These are phyloP conservation scores for Pseudoturritis turrita DNA, from an alignment of 345 rosid genomes.

Conservation along the genomic window DNA sequence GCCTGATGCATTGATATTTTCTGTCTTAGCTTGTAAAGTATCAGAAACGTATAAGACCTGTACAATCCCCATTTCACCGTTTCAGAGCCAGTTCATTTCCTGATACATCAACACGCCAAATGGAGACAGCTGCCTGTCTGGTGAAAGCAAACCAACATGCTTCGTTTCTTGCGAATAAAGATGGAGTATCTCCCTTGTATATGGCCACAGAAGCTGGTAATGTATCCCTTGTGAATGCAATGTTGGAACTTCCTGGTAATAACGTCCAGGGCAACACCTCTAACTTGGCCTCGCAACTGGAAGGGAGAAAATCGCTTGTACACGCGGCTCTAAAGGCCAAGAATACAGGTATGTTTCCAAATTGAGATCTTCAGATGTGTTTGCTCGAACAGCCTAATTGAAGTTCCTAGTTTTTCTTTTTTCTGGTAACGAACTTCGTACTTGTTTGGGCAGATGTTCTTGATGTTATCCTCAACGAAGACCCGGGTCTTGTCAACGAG, in stretches of 20 bases:
- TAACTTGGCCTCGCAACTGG: background rate
- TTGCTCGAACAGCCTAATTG: background rate
- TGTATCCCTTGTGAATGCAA: background rate
- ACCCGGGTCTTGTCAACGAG: background rate
- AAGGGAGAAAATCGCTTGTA: background rate
- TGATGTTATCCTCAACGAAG: background rate
- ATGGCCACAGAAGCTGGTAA: background rate
- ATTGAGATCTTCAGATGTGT: background rate
- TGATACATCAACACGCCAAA: too few relatives aligned
- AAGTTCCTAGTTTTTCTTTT: too few relatives aligned
- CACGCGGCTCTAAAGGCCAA: background rate
- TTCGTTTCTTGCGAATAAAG: background rate
- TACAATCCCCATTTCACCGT: too few relatives aligned
- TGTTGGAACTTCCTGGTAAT: background rate
- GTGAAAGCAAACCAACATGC: background rate
- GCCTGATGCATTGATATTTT: too few relatives aligned
- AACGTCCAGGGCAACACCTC: background rate
- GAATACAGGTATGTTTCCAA: background rate
- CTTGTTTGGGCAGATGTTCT: background rate
- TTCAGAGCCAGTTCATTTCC: too few relatives aligned
- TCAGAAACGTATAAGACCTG: too few relatives aligned
- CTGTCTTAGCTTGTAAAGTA: too few relatives aligned
- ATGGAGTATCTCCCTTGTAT: slow-evolving; percentile 8
- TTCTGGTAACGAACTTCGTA: too few relatives aligned
- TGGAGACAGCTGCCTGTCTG: background rate